phyloP scores from a whole-genome alignment of 2,329 filamentous ascomycete genomes.

The Sporothrix globosa region DNA sequence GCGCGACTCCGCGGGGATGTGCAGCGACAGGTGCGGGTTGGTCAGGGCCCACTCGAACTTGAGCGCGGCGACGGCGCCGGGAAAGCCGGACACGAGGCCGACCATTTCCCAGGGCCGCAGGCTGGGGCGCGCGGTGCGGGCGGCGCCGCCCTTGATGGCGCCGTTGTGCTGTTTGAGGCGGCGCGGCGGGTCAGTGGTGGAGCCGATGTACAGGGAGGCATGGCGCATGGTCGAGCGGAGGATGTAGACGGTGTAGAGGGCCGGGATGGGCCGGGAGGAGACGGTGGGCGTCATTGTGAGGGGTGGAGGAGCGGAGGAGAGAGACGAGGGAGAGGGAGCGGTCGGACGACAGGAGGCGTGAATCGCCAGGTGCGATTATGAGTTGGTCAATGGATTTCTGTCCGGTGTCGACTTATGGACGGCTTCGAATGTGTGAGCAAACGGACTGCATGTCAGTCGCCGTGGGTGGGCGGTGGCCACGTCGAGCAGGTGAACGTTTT shows the following conservation, averaged over 20 bases:
- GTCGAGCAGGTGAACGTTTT: background rate
- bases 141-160: slow-evolving; percentile 76
- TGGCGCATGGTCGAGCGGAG: slow-evolving; percentile 78
- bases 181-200: slow-evolving; percentile 83
- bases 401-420: background rate
- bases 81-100: slow-evolving; percentile 83
- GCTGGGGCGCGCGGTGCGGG: slow-evolving; percentile 67
- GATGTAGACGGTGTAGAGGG: slow-evolving; percentile 92
- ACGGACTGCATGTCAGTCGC: background rate
- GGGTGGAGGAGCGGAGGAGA: background rate
- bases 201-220: slow-evolving; percentile 81
- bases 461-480: background rate
- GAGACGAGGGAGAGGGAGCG: background rate
- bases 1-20: slow-evolving; percentile 69
- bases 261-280: slow-evolving; percentile 64
- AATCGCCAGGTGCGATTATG: background rate
- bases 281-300: slow-evolving; percentile 13
- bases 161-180: slow-evolving; percentile 94
- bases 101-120: slow-evolving; percentile 92
- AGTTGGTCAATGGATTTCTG: background rate
- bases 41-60: slow-evolving; percentile 97
- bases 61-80: slow-evolving; percentile 80
- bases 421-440: background rate
- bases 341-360: background rate
- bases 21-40: slow-evolving; percentile 78